These are phyloP conservation scores for Spatholobus suberectus DNA, from an alignment of 306 rosid genomes.

Conservation along the genomic window DNA sequence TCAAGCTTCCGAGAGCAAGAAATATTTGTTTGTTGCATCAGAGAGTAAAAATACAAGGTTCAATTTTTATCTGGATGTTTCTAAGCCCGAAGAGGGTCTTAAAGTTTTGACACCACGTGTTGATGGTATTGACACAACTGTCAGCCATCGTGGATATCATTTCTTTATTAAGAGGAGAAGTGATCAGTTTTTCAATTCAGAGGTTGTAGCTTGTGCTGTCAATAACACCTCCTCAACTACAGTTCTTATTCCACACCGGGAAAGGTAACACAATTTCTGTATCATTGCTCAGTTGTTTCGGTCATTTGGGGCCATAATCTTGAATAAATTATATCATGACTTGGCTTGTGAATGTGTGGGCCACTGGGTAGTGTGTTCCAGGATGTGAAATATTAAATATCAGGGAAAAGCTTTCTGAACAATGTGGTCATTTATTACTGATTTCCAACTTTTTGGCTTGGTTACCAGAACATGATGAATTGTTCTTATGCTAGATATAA, in stretches of 20 bases:
- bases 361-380: constrained; percentile 10
- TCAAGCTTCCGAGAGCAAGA: constrained; percentile 82
- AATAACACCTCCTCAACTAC: constrained; percentile 66
- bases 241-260: constrained; percentile 87
- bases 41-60: constrained; percentile 87
- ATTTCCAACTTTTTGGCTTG: background rate
- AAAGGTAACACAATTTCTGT: constrained; percentile 62
- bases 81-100: constrained; percentile 77
- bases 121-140: constrained; percentile 77
- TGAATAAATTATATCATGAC: constrained; percentile 8
- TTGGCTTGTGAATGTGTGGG: constrained; percentile 23
- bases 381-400: background rate
- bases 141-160: constrained; percentile 87
- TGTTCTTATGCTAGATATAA: background rate
- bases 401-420: constrained; percentile 22
- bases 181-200: constrained; percentile 78
- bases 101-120: constrained; percentile 76
- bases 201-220: constrained; percentile 79
- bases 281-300: constrained; percentile 32
- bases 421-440: background rate
- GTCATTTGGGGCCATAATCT: constrained; percentile 6
- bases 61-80: constrained; percentile 88
- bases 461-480: constrained; percentile 20
- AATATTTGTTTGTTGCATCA: constrained; percentile 81
- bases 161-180: constrained; percentile 81